Percentiles rank a stretch among this genome's conserved stretches.
Conservation (phyloP, 768 basidiomycete species). For the Nevesoporus exiguus region DNA sequence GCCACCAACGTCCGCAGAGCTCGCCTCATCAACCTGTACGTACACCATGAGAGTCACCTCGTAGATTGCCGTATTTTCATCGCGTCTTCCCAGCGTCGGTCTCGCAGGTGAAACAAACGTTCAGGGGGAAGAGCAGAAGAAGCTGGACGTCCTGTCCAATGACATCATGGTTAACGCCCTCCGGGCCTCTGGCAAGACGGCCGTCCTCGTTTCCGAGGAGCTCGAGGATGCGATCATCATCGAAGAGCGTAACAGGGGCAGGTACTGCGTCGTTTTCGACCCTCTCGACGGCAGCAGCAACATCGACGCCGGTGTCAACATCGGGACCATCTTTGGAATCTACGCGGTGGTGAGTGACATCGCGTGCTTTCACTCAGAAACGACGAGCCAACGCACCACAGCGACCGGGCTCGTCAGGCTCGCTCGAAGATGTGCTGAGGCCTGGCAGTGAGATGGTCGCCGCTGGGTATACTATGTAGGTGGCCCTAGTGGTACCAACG, state of each 20-base stretch:
- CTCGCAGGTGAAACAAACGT: slow-evolving; percentile 95
- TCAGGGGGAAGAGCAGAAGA: slow-evolving; percentile 99
- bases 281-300: slow-evolving; percentile 95
- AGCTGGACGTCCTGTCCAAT: slow-evolving; percentile 94
- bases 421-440: slow-evolving; percentile 82
- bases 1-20: slow-evolving; percentile 97
- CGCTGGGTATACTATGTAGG: slow-evolving; percentile 94
- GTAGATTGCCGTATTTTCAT: not conserved
- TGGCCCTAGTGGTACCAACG: slow-evolving; percentile 3
- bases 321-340: slow-evolving; percentile 96
- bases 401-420: slow-evolving; percentile 75
- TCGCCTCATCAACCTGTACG: slow-evolving; percentile 93
- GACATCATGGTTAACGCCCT: slow-evolving; percentile 99
- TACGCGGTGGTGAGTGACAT: slow-evolving; percentile 74
- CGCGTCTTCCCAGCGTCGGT: slow-evolving; percentile 63
- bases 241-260: slow-evolving; percentile 74
- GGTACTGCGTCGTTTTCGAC: slow-evolving; percentile 98
- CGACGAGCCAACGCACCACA: slow-evolving; percentile 29
- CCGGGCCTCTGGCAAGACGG: slow-evolving; percentile 92
- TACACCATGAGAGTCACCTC: slow-evolving; percentile 8
- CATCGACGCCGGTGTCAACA: slow-evolving; percentile 98
- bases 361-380: not conserved
- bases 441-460: slow-evolving; percentile 98
- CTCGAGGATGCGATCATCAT: slow-evolving; percentile 90
- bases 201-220: slow-evolving; percentile 96